These are phyloP conservation scores for Neobulgaria alba DNA, from an alignment of 2,329 filamentous ascomycete genomes.

Conservation along the genomic window DNA sequence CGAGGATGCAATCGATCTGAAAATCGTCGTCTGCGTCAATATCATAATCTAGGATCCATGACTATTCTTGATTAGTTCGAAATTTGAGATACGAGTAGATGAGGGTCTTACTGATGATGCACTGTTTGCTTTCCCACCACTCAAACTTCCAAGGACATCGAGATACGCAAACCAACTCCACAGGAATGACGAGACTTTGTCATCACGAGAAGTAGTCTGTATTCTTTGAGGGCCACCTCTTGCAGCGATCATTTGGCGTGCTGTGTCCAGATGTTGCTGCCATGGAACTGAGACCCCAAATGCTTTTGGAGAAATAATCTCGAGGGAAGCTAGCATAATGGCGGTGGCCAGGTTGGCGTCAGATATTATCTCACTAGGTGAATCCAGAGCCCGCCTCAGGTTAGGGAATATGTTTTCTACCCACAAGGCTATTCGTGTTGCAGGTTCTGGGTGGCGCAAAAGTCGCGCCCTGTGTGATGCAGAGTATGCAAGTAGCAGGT, in stretches of 20 bases:
- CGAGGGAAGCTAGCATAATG: constrained; percentile 76
- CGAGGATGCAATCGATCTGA: constrained; percentile 72
- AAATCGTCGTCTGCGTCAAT: constrained; percentile 51
- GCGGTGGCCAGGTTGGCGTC: constrained; percentile 70
- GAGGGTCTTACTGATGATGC: constrained; percentile 15
- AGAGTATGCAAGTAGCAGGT: constrained; percentile 71
- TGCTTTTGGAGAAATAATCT: constrained; percentile 74
- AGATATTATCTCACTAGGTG: constrained; percentile 54
- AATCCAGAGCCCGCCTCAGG: constrained; percentile 57
- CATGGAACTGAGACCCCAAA: constrained; percentile 75
- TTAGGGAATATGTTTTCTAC: constrained; percentile 71
- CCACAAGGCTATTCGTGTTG: constrained; percentile 70
- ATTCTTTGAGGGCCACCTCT: constrained; percentile 51
- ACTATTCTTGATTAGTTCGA: too few relatives aligned
- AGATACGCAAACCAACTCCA: constrained; percentile 79
- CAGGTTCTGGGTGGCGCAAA: constrained; percentile 64
- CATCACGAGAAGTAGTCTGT: constrained; percentile 36
- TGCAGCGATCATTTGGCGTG: constrained; percentile 64
- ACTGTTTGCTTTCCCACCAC: constrained; percentile 38
- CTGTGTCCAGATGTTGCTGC: constrained; percentile 70
- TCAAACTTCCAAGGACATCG: constrained; percentile 68
- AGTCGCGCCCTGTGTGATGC: constrained; percentile 75
- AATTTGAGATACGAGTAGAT: too few relatives aligned
- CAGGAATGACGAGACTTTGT: constrained; percentile 63
- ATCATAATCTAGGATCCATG: constrained; percentile 36